A percentile compares a stretch with the other conserved stretches of the same genome.
Evolutionary conservation across 305 asterid species (phyloP).

Genomic region (Lippia alba): DNA sequence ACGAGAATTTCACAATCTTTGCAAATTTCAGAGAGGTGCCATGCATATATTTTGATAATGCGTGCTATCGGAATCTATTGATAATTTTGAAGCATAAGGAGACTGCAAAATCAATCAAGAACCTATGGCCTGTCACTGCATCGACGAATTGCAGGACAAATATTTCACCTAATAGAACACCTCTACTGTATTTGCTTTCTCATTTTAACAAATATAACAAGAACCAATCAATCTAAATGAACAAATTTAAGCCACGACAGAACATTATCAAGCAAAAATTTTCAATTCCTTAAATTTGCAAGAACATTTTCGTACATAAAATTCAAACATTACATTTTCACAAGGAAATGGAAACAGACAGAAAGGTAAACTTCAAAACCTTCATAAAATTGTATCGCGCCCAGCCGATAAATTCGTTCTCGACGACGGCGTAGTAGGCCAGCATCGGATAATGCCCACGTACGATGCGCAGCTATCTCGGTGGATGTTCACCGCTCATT

Average conservation of each 20-base stretch:
- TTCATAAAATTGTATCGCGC: conserved; percentile 99
- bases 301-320: background rate
- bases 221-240: conserved; percentile 3
- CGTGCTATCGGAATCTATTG: background rate
- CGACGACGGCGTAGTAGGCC: conserved; percentile 90
- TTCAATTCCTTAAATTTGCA: background rate
- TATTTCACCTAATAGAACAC: background rate
- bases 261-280: background rate
- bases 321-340: background rate
- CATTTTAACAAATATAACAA: background rate
- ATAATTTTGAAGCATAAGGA: background rate
- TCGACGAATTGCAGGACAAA: background rate
- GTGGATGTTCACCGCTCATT: conserved; percentile 97
- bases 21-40: background rate
- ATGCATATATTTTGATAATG: background rate
- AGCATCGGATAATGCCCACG: conserved; percentile 85
- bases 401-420: conserved; percentile 93
- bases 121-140: background rate
- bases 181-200: background rate
- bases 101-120: conserved; percentile 11
- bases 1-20: background rate
- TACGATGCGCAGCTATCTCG: conserved; percentile 93
- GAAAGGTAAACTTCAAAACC: conserved; percentile 41
- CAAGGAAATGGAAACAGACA: background rate
- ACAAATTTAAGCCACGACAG: background rate